A percentile compares a stretch with the other conserved stretches of the same genome.
These are phyloP conservation scores for Cytospora paraplurivora DNA, from an alignment of 2,329 filamentous ascomycete species.

Conservation along the genomic window DNA sequence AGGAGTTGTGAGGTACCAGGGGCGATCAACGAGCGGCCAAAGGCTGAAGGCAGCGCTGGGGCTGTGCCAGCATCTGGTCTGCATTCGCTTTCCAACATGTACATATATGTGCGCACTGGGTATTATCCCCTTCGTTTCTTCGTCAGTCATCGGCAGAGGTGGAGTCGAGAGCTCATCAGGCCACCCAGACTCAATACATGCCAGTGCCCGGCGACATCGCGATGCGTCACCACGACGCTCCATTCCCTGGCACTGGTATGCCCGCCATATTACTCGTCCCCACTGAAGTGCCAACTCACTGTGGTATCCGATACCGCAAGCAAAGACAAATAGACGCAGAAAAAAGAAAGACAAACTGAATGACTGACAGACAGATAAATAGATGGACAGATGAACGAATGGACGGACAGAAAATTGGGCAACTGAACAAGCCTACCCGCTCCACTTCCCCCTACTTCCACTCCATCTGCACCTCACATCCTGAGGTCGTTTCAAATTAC, in stretches of 20 bases:
- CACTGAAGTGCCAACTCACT: slow-evolving; percentile 6
- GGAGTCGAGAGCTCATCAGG: background rate
- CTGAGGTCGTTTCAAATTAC: slow-evolving; percentile 5
- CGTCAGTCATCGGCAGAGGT: background rate
- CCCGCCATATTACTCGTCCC: background rate
- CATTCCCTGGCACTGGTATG: too few relatives aligned
- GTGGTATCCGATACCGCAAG: slow-evolving; percentile 9
- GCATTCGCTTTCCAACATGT: slow-evolving; percentile 6
- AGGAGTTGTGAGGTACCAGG: background rate
- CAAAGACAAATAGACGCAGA: background rate
- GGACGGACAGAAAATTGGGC: background rate
- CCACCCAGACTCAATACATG: background rate
- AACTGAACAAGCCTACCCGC: background rate
- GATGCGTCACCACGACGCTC: background rate
- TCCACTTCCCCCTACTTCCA: background rate
- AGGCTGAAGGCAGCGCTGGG: background rate
- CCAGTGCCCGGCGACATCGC: background rate
- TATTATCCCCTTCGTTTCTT: background rate
- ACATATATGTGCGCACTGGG: slow-evolving; percentile 1
- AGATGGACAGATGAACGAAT: background rate
- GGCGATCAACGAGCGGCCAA: background rate
- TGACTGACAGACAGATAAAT: background rate
- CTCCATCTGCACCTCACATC: slow-evolving; percentile 2
- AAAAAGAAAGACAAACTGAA: background rate
- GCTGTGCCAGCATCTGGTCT: background rate